These are phyloP conservation scores for Chrysoporthe cubensis DNA, from an alignment of 2,329 filamentous ascomycete genomes.

Conservation along the genomic window DNA sequence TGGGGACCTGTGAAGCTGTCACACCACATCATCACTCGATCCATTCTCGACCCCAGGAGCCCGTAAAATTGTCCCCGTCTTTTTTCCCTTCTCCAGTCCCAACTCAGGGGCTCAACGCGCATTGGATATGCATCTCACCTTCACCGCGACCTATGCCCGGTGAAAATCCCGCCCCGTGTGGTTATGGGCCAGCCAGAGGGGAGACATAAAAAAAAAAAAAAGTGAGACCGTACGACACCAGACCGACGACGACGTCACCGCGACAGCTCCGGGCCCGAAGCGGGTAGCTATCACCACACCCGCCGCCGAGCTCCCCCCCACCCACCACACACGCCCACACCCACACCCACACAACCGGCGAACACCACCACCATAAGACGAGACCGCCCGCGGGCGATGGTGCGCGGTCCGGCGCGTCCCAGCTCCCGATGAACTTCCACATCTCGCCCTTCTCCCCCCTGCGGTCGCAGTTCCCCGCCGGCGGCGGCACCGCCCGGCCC, in stretches of 20 bases:
- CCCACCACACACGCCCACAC: background rate
- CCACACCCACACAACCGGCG: background rate
- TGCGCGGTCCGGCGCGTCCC: background rate
- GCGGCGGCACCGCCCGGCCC: constrained; percentile 26
- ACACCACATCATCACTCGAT: constrained; percentile 23
- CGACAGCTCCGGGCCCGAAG: background rate
- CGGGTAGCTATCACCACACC: background rate
- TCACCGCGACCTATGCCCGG: background rate
- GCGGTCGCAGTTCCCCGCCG: constrained; percentile 36
- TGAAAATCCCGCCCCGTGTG: background rate
- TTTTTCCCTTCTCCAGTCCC: background rate
- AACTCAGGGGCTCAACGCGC: constrained; percentile 23
- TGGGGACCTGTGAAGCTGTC: constrained; percentile 6
- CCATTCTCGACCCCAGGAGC: constrained; percentile 1
- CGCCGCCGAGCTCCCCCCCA: background rate
- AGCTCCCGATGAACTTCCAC: constrained; percentile 34
- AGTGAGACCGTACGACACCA: constrained; percentile 8
- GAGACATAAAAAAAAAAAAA: no score
- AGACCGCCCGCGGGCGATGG: background rate
- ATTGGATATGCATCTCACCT: background rate
- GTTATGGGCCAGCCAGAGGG: no score
- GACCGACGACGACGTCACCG: constrained; percentile 1
- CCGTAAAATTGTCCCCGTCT: constrained; percentile 18
- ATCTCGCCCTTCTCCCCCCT: constrained; percentile 40
- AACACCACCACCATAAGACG: no score